These are phyloP conservation scores for Torrubiella hemipterigena DNA, from an alignment of 2,329 filamentous ascomycete species.

Conservation along the genomic window DNA sequence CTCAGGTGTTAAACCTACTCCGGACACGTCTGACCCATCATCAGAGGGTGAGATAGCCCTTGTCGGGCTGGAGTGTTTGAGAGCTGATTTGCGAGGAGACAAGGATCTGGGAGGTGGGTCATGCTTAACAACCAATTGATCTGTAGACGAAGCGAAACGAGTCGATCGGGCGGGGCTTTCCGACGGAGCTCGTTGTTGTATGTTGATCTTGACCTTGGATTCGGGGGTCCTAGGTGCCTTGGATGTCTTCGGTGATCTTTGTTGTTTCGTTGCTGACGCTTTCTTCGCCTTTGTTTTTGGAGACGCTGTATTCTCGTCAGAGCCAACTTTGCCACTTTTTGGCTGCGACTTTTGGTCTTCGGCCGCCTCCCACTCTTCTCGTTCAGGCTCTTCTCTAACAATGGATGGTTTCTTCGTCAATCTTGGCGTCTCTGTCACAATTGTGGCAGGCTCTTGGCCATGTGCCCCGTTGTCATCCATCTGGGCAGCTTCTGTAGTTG, in stretches of 20 bases:
- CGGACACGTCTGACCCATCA: conserved; percentile 32
- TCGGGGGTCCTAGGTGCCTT: conserved; percentile 7
- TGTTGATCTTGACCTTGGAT: conserved; percentile 10
- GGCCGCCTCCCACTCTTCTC: conserved; percentile 19
- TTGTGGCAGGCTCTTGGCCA: not conserved
- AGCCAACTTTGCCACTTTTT: no score
- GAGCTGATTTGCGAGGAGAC: conserved; percentile 65
- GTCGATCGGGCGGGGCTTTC: conserved; percentile 56
- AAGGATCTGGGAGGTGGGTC: conserved; percentile 58
- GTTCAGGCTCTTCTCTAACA: conserved; percentile 32
- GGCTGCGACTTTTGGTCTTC: conserved; percentile 6
- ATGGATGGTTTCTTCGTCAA: conserved; percentile 28
- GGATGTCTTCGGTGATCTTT: no score
- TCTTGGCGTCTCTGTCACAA: conserved; percentile 1
- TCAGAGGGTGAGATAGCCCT: conserved; percentile 38
- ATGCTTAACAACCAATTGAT: conserved; percentile 48
- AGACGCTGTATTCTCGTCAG: no score
- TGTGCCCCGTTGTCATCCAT: conserved; percentile 20
- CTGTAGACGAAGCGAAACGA: conserved; percentile 49
- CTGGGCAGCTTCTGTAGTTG: conserved; percentile 35
- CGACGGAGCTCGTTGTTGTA: conserved; percentile 26
- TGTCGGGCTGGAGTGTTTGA: conserved; percentile 51
- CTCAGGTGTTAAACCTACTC: conserved; percentile 13
- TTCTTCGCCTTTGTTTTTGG: conserved; percentile 7
- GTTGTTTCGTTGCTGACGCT: conserved; percentile 2